Percentiles rank a stretch among this genome's conserved stretches.
These are phyloP conservation scores for Aspergillus asperescens DNA, from an alignment of 495 filamentous ascomycete species.

Conservation along the genomic window DNA sequence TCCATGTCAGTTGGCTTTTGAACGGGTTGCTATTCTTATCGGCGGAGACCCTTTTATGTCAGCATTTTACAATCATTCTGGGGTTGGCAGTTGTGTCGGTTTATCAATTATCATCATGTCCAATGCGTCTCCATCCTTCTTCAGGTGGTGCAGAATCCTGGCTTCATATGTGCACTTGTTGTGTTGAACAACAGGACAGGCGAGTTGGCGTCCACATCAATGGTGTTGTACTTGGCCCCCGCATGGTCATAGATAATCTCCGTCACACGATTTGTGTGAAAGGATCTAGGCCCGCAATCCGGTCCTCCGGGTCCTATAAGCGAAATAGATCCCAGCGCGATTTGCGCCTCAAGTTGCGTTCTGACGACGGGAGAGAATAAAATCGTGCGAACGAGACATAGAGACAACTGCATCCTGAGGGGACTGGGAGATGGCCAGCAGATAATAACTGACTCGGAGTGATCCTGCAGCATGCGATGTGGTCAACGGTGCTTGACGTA, in stretches of 20 bases:
- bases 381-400: neutral
- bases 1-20: neutral
- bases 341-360: slow-evolving; percentile 1
- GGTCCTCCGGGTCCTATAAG: neutral
- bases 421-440: neutral
- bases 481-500: neutral
- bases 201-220: neutral
- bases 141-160: neutral
- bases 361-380: neutral
- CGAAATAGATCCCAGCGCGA: neutral
- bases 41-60: neutral
- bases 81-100: neutral
- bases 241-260: slow-evolving; percentile 1
- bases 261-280: neutral
- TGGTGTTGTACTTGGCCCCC: neutral
- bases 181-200: neutral
- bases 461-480: neutral
- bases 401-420: neutral
- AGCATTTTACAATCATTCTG: slow-evolving; percentile 5
- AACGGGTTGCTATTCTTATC: slow-evolving; percentile 9
- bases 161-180: neutral
- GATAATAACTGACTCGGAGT: neutral
- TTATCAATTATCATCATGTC: neutral
- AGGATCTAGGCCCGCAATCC: neutral
- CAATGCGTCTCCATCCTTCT: neutral